Evolutionary conservation across 163 green algal genomes (phyloP).

Genomic region (Chlamydomonas reinhardtii): DNA sequence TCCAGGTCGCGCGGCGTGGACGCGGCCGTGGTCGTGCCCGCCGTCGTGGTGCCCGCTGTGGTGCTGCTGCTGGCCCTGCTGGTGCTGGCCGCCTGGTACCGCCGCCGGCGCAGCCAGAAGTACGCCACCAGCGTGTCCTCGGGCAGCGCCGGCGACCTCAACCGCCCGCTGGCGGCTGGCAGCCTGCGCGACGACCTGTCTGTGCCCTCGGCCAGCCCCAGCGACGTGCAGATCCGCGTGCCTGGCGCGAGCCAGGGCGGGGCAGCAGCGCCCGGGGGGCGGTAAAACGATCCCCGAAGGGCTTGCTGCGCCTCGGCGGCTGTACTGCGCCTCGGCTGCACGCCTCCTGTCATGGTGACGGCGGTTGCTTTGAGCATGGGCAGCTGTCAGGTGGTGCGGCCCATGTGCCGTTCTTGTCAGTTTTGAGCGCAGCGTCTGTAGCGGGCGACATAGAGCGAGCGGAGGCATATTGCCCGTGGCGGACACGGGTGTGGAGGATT

Average conservation of each 20-base stretch:
- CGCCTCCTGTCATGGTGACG: too few species aligned
- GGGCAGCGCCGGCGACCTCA: slow-evolving; percentile 11
- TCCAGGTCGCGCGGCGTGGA: not conserved
- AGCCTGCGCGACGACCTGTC: slow-evolving; percentile 42
- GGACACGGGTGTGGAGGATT: too few species aligned
- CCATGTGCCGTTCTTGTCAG: too few species aligned
- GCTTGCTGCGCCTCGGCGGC: too few species aligned
- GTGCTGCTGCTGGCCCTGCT: slow-evolving; percentile 11
- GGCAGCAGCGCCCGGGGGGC: not conserved
- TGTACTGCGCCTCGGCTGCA: too few species aligned
- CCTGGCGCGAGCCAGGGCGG: slow-evolving; percentile 29
- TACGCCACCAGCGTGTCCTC: not conserved
- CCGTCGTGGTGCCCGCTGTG: slow-evolving; percentile 39
- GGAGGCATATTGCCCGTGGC: too few species aligned
- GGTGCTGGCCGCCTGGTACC: slow-evolving; percentile 10
- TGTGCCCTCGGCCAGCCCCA: slow-evolving; percentile 15
- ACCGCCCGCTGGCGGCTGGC: slow-evolving; percentile 14
- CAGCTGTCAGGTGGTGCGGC: too few species aligned
- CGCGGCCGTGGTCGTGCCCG: slow-evolving; percentile 19
- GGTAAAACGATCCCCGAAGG: too few species aligned
- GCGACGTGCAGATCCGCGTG: slow-evolving; percentile 47
- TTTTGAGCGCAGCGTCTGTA: too few species aligned
- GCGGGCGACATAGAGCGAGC: too few species aligned
- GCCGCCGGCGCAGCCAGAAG: slow-evolving; percentile 31
- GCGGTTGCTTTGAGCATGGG: too few species aligned